phyloP scores from a whole-genome alignment of 2,329 filamentous ascomycete species.

The Hymenoscyphus infarciens region DNA sequence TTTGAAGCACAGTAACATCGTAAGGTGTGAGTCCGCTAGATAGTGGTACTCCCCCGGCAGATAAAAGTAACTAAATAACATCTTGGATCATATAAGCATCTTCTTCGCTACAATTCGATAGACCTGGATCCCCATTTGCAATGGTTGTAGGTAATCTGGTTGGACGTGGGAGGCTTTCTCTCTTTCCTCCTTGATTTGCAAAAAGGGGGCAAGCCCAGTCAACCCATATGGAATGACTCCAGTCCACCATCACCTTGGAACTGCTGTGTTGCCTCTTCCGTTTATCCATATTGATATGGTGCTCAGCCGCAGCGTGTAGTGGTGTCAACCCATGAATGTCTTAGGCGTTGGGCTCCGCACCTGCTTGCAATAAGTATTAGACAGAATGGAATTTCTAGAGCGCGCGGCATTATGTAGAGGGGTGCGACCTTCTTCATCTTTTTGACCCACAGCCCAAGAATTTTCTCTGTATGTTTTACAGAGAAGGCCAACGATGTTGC shows the following conservation, averaged over 20 bases:
- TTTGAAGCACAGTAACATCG: not conserved
- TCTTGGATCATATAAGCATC: no score
- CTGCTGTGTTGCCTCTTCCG: no score
- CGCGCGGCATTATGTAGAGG: constrained; percentile 7
- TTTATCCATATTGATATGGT: no score
- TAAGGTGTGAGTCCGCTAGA: constrained; percentile 2
- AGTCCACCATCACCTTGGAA: no score
- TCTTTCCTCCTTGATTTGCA: not conserved
- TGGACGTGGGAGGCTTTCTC: not conserved
- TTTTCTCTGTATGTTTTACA: constrained; percentile 4
- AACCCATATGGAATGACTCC: no score
- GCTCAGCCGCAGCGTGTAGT: constrained; percentile 59
- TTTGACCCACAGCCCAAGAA: constrained; percentile 51
- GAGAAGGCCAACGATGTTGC: constrained; percentile 33
- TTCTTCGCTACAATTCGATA: no score
- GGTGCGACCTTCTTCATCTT: constrained; percentile 8
- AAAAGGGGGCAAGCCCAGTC: constrained; percentile 26
- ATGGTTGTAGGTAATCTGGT: not conserved
- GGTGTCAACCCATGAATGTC: constrained; percentile 3
- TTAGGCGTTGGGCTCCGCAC: constrained; percentile 43
- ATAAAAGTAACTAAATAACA: no score
- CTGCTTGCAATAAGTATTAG: not conserved
- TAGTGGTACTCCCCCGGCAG: no score
- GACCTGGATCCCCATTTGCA: no score
- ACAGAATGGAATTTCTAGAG: constrained; percentile 11